Evolutionary conservation across 1,284 basidiomycete species (phyloP), one percentile per base, ranked within the genome.

Genomic region (Fomitiporia mediterranea): DNA sequence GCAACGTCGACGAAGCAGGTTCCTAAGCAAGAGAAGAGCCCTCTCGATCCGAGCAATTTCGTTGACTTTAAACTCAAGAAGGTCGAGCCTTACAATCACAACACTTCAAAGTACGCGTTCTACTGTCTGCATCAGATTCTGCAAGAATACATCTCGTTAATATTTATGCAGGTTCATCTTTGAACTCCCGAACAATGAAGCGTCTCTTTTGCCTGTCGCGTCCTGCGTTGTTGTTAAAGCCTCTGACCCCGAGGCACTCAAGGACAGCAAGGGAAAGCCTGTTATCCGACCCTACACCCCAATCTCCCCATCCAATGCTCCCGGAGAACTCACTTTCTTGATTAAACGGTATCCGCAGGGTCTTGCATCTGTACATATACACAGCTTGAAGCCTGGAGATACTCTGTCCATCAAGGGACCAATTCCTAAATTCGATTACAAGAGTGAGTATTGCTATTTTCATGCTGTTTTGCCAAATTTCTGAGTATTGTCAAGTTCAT

Each of bases 1-100:
- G 52, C 61, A 11, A 59, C 63, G 28, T 61, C 60, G 35, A 63
- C 65, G 9, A 11, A 30, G 51, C 60, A 62, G 34, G 64, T 60
- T 32, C 75, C 74, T 56, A 58, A 64, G 48, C 70, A 78, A 47
- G 65, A 75, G 65, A 84, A 82, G 67, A 86, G 83, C 63, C 83
- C 86, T 5, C 75, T 91, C 38, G 82, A 89, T 67, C 81, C 87
- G 23, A 72, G 90, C 59, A 81, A 84, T 61, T 94, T 87, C 66
- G 70, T 83, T 52, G 82, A 90, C 68, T 85, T 98, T 71, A 88
- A 84, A 67, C 81, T 98, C 65, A 89, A 89, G 72, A 82, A 86
- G 67, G 76, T 98, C 64, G 79, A 86, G 63, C 84, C 86, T 1
- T 98, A 98, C 79, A 99, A 96, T 80, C 89, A 96, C 78, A 94